These are phyloP conservation scores for Blastocystis sp. DNA, from an alignment of 352 stramenopile genomes.

Conservation along the genomic window DNA sequence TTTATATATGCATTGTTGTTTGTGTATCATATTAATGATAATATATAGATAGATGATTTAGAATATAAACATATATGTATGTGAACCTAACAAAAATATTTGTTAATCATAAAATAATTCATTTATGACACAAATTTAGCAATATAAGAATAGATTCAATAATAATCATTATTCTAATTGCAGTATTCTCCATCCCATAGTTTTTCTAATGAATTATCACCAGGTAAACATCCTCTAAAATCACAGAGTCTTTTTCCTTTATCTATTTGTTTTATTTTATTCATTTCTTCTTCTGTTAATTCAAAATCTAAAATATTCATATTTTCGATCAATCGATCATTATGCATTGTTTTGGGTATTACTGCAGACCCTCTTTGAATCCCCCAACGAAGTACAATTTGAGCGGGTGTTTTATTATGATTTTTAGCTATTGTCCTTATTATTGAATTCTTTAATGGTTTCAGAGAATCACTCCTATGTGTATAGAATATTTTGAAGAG, in stretches of 20 bases:
- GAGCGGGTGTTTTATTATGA: slow-evolving; percentile 46
- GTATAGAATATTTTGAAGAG: slow-evolving; percentile 5
- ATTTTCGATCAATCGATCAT: slow-evolving; percentile 47
- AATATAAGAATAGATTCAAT: too few relatives aligned
- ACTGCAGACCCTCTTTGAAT: slow-evolving; percentile 49
- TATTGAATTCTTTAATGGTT: slow-evolving; percentile 39
- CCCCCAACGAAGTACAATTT: slow-evolving; percentile 52
- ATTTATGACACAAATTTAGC: too few relatives aligned
- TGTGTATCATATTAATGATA: too few relatives aligned
- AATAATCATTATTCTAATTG: too few relatives aligned
- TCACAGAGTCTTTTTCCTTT: slow-evolving; percentile 42
- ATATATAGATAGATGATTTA: too few relatives aligned
- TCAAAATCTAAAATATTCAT: slow-evolving; percentile 43
- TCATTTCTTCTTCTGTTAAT: slow-evolving; percentile 43
- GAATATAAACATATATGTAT: too few relatives aligned
- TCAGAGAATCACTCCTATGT: too few relatives aligned
- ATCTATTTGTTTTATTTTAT: slow-evolving; percentile 48
- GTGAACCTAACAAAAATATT: too few relatives aligned
- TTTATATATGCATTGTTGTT: too few relatives aligned
- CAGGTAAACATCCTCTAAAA: neutral
- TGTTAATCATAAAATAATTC: too few relatives aligned
- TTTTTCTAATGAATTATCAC: neutral
- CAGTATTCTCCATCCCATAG: slow-evolving; percentile 32
- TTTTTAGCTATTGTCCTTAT: slow-evolving; percentile 40
- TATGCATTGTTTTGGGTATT: slow-evolving; percentile 50